phyloP scores from a whole-genome alignment of 768 basidiomycete species.

The Pisolithus orientalis region DNA sequence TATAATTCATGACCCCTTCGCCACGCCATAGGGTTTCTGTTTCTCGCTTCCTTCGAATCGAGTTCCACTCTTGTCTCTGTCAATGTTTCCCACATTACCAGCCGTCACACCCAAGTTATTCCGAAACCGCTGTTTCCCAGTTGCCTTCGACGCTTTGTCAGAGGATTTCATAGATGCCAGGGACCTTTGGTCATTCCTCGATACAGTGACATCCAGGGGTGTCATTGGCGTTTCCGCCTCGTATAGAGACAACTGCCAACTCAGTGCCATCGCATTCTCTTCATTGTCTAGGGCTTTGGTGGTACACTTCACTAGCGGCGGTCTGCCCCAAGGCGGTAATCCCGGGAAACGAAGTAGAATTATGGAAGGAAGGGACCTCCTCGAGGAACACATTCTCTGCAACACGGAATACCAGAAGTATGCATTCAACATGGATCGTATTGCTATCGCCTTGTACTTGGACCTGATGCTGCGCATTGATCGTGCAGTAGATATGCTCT shows the following conservation, averaged over 20 bases:
- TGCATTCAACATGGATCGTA: conserved; percentile 42
- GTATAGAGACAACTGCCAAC: conserved; percentile 29
- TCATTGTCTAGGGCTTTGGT: conserved; percentile 30
- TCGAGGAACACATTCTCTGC: conserved; percentile 30
- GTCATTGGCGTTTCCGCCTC: conserved; percentile 38
- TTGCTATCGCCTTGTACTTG: conserved; percentile 33
- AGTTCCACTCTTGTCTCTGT: too few species aligned
- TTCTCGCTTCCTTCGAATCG: too few species aligned
- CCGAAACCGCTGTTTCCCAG: conserved; percentile 7
- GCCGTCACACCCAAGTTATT: too few species aligned
- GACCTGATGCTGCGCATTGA: conserved; percentile 33
- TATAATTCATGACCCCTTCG: not conserved
- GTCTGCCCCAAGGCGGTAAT: too few species aligned
- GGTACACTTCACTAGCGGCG: conserved; percentile 20
- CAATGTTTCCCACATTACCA: too few species aligned
- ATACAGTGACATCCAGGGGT: conserved; percentile 11
- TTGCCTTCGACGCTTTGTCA: conserved; percentile 25
- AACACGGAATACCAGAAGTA: conserved; percentile 25
- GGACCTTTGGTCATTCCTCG: conserved; percentile 25
- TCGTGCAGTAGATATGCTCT: conserved; percentile 37
- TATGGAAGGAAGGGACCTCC: conserved; percentile 13
- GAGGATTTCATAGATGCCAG: conserved; percentile 4
- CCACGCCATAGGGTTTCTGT: not conserved
- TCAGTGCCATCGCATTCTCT: conserved; percentile 37
- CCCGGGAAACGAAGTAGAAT: not conserved